Evolutionary conservation across 129 eudicot species (phyloP), one percentile per base, ranked within the genome.

Genomic region (Flaveria brownii): DNA sequence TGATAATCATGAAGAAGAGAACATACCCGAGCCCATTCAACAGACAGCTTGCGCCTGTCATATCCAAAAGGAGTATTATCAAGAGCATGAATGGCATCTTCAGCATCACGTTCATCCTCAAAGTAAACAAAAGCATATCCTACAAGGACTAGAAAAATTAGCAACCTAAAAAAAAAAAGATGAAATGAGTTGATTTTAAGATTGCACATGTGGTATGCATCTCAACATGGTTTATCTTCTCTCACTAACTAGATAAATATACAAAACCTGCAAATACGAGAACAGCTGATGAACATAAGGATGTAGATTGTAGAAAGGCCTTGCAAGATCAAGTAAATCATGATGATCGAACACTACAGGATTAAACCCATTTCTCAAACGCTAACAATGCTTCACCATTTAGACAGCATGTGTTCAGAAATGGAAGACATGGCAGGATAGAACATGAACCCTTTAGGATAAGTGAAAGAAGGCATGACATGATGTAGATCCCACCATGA

Each of bases 61-160:
- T 89, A 83, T n/a, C 98, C 98, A 82, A 94, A 94, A 6, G 97
- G 90, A n/a, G 68, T 20, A 65, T 89, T 83, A 83, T 94, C 96
- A 73, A 94, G 93, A 75, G 82, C 82, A 36, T 84, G 93, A 73
- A 94, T 94, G 17, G 97, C 96, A 81, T 94, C 98, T 73, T 85
- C 87, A 9, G 96, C 98, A 82, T 94, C 98, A 63, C 96, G 98
- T 51, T 94, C 98, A 69, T 91, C 98, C 84, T 91, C 98, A 63
- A 84, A 89, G 83, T 91, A 94, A 77, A 94, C 96, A 87, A 94
- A 94, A 45, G 98, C 98, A 82, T 76, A 94, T 42, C 98, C 98
- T 94, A 85, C 75, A 82, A 60, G 59, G 33, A 72, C 47, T 57
- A 84, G 60, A 73, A 64, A 17, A 30, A 70, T 70, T 33, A 70